Evolutionary conservation across 768 basidiomycete genomes (phyloP).

Genomic region (Tephrocybe sp.): DNA sequence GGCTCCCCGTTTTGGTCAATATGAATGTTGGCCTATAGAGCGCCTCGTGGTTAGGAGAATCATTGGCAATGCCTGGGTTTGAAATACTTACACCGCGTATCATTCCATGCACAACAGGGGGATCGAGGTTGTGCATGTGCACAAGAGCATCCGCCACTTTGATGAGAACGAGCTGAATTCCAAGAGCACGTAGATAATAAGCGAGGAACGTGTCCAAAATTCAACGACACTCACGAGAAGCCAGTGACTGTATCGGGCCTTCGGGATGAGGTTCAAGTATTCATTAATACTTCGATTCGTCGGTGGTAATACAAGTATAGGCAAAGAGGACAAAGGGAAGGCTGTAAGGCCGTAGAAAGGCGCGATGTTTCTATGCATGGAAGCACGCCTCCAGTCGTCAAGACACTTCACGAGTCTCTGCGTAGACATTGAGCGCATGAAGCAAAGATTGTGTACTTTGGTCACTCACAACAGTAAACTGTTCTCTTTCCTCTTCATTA

Average conservation of each 20-base stretch:
- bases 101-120: constrained; percentile 27
- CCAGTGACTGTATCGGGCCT: constrained; percentile 5
- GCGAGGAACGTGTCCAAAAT: neutral
- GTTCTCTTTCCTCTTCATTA: no score
- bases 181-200: neutral
- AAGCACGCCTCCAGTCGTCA: constrained; percentile 18
- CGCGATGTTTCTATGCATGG: constrained; percentile 16
- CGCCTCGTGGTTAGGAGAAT: neutral
- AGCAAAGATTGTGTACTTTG: no score
- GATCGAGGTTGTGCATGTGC: constrained; percentile 23
- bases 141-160: constrained; percentile 23
- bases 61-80: neutral
- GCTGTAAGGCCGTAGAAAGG: constrained; percentile 16
- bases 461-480: no score
- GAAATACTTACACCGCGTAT: constrained; percentile 24
- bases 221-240: constrained; percentile 6
- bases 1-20: constrained; percentile 20
- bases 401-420: constrained; percentile 15
- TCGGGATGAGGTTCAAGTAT: no score
- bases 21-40: constrained; percentile 23
- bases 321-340: no score
- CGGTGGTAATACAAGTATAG: no score
- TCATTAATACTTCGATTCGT: no score
- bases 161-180: constrained; percentile 17
- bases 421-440: neutral